These are phyloP conservation scores for Flaveria trinervia DNA, from an alignment of 129 eudicot genomes.

Conservation along the genomic window DNA sequence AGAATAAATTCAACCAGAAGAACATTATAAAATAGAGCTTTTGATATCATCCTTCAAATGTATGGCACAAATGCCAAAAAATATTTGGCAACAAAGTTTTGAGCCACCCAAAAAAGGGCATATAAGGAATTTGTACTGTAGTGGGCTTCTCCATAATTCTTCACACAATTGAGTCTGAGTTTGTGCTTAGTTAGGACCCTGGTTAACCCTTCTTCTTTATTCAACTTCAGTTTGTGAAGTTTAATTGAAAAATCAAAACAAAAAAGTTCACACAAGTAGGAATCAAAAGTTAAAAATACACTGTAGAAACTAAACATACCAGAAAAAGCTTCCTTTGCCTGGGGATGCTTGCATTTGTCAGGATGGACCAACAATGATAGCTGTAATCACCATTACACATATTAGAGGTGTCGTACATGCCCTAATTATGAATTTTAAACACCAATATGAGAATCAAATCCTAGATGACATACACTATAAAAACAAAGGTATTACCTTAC, in stretches of 20 bases:
- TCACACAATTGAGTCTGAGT: not conserved
- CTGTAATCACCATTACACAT: conserved; percentile 39
- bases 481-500: conserved; percentile 61
- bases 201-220: not conserved
- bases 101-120: not conserved
- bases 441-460: conserved; percentile 8
- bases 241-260: not conserved
- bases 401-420: conserved; percentile 12
- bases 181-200: conserved; percentile 3
- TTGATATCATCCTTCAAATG: conserved; percentile 11
- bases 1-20: too few species aligned
- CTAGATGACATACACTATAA: not conserved
- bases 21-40: not conserved
- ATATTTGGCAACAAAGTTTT: too few species aligned
- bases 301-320: conserved; percentile 60
- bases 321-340: conserved; percentile 97
- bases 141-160: not conserved
- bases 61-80: not conserved
- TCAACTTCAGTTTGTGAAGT: not conserved
- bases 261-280: conserved; percentile 3
- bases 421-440: not conserved
- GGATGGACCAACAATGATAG: conserved; percentile 96
- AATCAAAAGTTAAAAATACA: not conserved
- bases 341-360: conserved; percentile 97
- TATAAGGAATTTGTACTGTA: not conserved